phyloP scores from a whole-genome alignment of 176 grass and related monocot species.

The Cenchrus fungigraminus region DNA sequence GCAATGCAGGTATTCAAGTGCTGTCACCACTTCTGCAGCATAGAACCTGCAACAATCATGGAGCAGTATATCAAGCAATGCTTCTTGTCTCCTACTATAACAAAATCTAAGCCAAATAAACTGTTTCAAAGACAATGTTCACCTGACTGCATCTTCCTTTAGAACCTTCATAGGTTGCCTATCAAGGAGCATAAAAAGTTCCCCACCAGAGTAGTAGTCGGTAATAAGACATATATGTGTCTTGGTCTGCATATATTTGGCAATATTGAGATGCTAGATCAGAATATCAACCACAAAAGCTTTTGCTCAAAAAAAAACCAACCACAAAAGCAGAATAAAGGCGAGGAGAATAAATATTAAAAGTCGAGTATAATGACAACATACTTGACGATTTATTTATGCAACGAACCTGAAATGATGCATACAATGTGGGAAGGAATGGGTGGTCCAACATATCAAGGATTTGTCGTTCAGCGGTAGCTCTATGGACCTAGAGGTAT shows the following conservation, averaged over 20 bases:
- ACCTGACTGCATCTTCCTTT: constrained; percentile 93
- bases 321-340: not conserved
- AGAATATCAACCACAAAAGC: not conserved
- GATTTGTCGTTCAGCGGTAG: constrained; percentile 80
- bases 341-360: constrained; percentile 16
- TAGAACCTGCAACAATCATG: constrained; percentile 69
- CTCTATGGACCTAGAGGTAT: constrained; percentile 87
- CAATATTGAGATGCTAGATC: constrained; percentile 5
- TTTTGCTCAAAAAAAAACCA: too few relatives aligned
- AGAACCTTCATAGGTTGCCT: constrained; percentile 84
- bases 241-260: constrained; percentile 62
- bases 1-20: constrained; percentile 96
- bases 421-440: constrained; percentile 95
- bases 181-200: constrained; percentile 87
- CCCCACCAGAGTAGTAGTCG: constrained; percentile 82
- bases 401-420: constrained; percentile 87
- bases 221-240: constrained; percentile 94
- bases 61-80: constrained; percentile 8
- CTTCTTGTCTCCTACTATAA: not conserved
- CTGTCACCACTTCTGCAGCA: constrained; percentile 84
- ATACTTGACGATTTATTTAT: constrained; percentile 6
- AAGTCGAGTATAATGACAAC: constrained; percentile 6
- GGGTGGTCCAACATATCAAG: constrained; percentile 94
- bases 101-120: constrained; percentile 15
- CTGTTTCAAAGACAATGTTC: constrained; percentile 29